Evolutionary conservation across 2,329 filamentous ascomycete genomes (phyloP).

Genomic region (Aspergillus proliferans): DNA sequence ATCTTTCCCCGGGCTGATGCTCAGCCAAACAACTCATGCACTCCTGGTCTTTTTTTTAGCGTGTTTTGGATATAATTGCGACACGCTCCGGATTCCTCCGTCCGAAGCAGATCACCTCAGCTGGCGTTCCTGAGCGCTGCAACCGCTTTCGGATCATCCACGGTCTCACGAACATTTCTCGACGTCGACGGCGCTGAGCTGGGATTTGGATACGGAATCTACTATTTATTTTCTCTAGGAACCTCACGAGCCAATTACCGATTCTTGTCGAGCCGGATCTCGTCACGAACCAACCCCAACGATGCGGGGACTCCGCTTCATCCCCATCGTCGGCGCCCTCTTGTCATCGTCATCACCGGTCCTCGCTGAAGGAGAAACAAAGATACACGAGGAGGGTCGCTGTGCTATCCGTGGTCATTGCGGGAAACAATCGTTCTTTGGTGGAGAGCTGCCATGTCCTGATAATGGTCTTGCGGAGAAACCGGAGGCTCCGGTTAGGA

Average conservation of each 20-base stretch:
- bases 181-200: background rate
- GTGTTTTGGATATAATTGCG: background rate
- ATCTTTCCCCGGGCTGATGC: background rate
- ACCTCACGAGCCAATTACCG: background rate
- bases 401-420: constrained; percentile 90
- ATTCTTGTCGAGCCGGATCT: background rate
- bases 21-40: background rate
- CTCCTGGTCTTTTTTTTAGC: background rate
- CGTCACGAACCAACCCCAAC: constrained; percentile 5
- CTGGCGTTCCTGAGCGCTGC: background rate
- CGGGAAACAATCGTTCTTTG: constrained; percentile 84
- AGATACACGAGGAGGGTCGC: constrained; percentile 74
- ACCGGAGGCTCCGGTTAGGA: constrained; percentile 64
- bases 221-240: background rate
- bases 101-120: background rate
- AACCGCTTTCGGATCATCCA: background rate
- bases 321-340: constrained; percentile 22
- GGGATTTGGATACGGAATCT: too few relatives aligned
- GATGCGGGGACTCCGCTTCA: constrained; percentile 27
- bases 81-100: background rate
- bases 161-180: background rate
- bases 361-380: constrained; percentile 28
- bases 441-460: constrained; percentile 80
- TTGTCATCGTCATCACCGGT: constrained; percentile 18
- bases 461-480: constrained; percentile 79